Evolutionary conservation across 1,139 yeast genomes (phyloP).

Genomic region (Lodderomyces theae): DNA sequence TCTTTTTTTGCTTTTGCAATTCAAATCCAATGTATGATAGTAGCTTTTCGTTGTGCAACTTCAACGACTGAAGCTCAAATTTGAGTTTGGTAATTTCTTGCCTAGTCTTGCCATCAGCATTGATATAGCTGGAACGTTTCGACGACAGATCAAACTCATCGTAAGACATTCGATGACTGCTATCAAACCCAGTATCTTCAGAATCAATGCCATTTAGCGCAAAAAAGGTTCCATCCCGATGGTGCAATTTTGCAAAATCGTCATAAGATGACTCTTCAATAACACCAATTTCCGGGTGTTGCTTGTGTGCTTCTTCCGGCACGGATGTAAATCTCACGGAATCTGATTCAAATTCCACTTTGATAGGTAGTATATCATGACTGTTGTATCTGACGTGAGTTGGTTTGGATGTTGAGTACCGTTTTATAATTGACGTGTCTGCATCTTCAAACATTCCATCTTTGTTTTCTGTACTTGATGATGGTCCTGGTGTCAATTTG

Average conservation of each 20-base stretch:
- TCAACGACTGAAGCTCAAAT: conserved; percentile 53
- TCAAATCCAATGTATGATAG: conserved; percentile 58
- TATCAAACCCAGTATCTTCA: conserved; percentile 12
- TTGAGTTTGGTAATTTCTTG: conserved; percentile 53
- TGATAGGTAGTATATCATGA: conserved; percentile 45
- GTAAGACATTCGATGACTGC: background rate
- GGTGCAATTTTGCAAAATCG: conserved; percentile 5
- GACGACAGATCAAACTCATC: conserved; percentile 21
- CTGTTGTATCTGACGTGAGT: conserved; percentile 42
- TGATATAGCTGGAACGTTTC: conserved; percentile 34
- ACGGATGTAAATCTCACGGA: conserved; percentile 29
- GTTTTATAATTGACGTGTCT: conserved; percentile 6
- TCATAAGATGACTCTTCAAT: conserved; percentile 9
- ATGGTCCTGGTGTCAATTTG: conserved; percentile 25
- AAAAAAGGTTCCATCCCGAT: conserved; percentile 13
- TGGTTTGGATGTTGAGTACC: conserved; percentile 33
- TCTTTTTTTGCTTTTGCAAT: conserved; percentile 49
- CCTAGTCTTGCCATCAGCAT: conserved; percentile 36
- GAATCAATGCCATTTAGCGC: conserved; percentile 15
- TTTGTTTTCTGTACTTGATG: conserved; percentile 6
- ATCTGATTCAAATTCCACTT: conserved; percentile 40
- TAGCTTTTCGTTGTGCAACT: conserved; percentile 55
- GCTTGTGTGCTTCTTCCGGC: conserved; percentile 24
- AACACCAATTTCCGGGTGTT: conserved; percentile 4
- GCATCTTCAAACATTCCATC: conserved; percentile 4